Evolutionary conservation across 345 rosid species (phyloP).

Genomic region (Pistacia integerrima): DNA sequence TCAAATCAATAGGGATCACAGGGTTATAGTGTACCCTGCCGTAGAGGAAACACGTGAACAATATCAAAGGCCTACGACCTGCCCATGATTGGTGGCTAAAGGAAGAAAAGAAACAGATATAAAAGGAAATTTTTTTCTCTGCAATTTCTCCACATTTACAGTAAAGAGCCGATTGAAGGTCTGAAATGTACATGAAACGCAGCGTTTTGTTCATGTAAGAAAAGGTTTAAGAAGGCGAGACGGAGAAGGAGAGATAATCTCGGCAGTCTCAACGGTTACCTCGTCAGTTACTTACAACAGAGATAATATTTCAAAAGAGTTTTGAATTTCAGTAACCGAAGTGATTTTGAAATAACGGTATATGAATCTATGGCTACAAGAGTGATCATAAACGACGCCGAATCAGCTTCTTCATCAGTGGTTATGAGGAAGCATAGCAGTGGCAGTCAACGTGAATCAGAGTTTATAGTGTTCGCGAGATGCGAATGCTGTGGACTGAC

Average conservation of each 20-base stretch:
- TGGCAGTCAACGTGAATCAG: conserved; percentile 23
- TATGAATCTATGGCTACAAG: neutral
- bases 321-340: neutral
- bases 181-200: conserved; percentile 25
- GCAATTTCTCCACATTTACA: neutral
- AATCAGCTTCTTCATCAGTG: neutral
- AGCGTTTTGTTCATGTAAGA: conserved; percentile 13
- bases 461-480: conserved; percentile 33
- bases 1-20: neutral
- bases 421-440: neutral
- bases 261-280: too few species aligned
- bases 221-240: conserved; percentile 21
- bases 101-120: neutral
- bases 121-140: neutral
- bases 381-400: neutral
- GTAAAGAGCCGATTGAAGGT: conserved; percentile 17
- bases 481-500: conserved; percentile 74
- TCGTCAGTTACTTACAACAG: neutral
- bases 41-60: neutral
- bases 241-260: conserved; percentile 26
- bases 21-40: too few species aligned
- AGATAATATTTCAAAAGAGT: neutral
- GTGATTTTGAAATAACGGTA: neutral
- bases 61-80: neutral
- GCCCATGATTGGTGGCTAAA: conserved; percentile 12